Conservation (phyloP, 805 yeast genomes). For the Cyberlindnera galapagoensis region DNA sequence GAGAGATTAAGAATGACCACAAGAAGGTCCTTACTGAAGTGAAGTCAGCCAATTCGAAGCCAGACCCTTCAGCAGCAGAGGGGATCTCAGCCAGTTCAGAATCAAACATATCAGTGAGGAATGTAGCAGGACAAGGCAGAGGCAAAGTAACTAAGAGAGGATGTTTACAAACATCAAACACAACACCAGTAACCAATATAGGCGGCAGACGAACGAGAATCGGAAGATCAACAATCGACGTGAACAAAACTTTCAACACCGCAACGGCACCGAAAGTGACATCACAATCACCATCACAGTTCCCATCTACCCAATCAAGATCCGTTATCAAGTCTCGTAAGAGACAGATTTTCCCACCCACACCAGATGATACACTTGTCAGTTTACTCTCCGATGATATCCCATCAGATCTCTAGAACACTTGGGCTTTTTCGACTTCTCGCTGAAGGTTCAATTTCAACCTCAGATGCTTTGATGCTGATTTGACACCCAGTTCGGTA, state of each 20-base stretch:
- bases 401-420: constrained; percentile 3
- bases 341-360: neutral
- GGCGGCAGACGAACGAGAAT: too few relatives aligned
- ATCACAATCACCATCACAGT: neutral
- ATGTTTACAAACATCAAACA: too few relatives aligned
- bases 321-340: neutral
- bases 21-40: neutral
- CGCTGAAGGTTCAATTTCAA: constrained; percentile 15
- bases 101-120: too few relatives aligned
- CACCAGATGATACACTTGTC: constrained; percentile 2
- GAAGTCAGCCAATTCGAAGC: too few relatives aligned
- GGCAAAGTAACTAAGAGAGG: too few relatives aligned
- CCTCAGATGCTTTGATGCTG: constrained; percentile 15
- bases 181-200: too few relatives aligned
- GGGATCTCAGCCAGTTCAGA: too few relatives aligned
- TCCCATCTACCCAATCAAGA: neutral
- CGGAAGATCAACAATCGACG: too few relatives aligned
- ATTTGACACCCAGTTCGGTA: constrained; percentile 23
- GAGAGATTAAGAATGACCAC: neutral
- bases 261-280: too few relatives aligned
- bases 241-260: too few relatives aligned
- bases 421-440: constrained; percentile 7
- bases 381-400: constrained; percentile 13
- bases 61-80: too few relatives aligned
- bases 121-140: too few relatives aligned